Evolutionary conservation across 352 stramenopile species (phyloP), one percentile per base, ranked within the genome.

Genomic region (Phytophthora syringae): DNA sequence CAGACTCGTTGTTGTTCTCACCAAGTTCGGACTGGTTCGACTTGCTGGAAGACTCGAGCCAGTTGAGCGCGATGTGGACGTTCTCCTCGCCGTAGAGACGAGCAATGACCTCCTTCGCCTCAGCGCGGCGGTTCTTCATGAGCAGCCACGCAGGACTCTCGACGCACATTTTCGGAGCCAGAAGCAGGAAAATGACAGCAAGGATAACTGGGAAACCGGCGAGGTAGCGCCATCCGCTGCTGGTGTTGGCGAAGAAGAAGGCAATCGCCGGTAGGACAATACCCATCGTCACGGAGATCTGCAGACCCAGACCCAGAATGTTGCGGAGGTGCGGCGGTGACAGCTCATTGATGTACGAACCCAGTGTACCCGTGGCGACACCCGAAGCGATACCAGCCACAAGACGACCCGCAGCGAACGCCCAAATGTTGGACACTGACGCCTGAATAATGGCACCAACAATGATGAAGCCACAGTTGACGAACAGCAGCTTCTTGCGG

Each of bases 171-270:
- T 67, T 72, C 1, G 68, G 75, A 25, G 78, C 64, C 5, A 82
- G 15, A 2, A 76, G 11, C 16, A 86, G 55, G 53, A 88, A 85
- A 15, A 82, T 18, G 0, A 18, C 71, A 2, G 70, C 80, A 3
- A 88, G 53, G 21, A 86, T 55, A 45, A 84, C 63, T 18, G 79
- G 78, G 52, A 85, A 68, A 12, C 60, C 60, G 3, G 60, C 36
- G 2, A 68, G 44, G 44, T 64, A 68, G 12, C 60, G 60, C 80
- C 81, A 90, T 13, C 76, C 79, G 9, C 60, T 66, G 51, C 62
- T 71, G 3, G 78, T 82, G 70, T 83, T 73, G 25, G 72, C 70
- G 54, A 85, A 82, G 73, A 85, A 88, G 71, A 88, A 86, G 4
- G 75, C 72, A n/a, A 74, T 69, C 1, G 54, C 72, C 39, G 82